Base-by-base conservation (phyloP, 805 yeast species). In the Ogataea henricii region DNA sequence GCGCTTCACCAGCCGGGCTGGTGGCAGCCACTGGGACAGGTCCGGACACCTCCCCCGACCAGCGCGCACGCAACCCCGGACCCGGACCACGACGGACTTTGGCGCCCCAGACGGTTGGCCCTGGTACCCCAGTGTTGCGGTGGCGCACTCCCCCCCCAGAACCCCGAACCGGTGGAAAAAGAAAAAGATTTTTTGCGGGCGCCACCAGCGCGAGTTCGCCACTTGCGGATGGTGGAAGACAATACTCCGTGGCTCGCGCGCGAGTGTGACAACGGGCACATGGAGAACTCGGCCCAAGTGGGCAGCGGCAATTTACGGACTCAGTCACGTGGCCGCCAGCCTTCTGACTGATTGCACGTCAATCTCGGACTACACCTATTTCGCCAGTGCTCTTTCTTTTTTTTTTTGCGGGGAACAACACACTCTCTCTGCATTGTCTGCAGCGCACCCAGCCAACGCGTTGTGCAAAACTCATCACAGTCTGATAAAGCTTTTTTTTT, bases 191-290 rank as follows among this genome's bases (percentile, higher is more conserved):
- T 36, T 12, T 21, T 36, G 40, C 40, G 40, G 40, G 40, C 40
- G 40, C 40, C 40, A 22, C 27, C 40, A 36, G 29, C 42, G 42
- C 42, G 42, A 25, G 26, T n/a, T 16, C 33, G 42, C 42, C 33
- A 18, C 34, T 27, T 39, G 42, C 42, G 21, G 30, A 23, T 21
- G 30, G 40, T 45, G 53, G 53, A 42, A 37, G 40, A 49, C 46
- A 32, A 40, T 32, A 35, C 36, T 46, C 53, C 50, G 50, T 38
- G 45, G 46, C 18, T 14, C 27, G 26, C 34, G 17, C 10, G 23
- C 25, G 18, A 21, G 27, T 36, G 43, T 39, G 40, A 49, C 34
- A 38, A 45, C 42, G 42, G 42, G 22, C 25, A 39, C 42, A 22
- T 40, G 38, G 44, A 40, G 44, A 23, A 40, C 23, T 40, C 36